phyloP scores from a whole-genome alignment of 2,329 filamentous ascomycete genomes.

The Neonectria magnoliae region DNA sequence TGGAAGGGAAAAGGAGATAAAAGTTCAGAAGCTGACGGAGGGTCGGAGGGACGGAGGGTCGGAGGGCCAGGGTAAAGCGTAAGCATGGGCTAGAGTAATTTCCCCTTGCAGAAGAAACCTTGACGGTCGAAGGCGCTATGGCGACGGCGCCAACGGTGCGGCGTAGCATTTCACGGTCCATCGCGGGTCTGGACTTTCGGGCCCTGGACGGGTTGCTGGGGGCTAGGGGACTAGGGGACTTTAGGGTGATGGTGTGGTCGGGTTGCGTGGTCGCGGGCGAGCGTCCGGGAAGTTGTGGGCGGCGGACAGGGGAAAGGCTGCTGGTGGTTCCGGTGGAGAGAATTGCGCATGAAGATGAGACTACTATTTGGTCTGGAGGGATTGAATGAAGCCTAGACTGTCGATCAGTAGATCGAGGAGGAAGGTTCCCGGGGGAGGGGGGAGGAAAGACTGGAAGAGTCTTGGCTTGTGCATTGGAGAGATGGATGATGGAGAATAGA shows the following conservation, averaged over 20 bases:
- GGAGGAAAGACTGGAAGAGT: not conserved
- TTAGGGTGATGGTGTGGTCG: not conserved
- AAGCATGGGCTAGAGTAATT: constrained; percentile 26
- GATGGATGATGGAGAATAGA: not conserved
- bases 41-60: no score
- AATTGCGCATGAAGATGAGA: not conserved
- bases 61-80: not conserved
- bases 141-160: constrained; percentile 43
- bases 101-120: constrained; percentile 44
- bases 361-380: not conserved
- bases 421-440: not conserved
- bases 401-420: not conserved
- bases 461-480: not conserved
- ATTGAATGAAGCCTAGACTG: not conserved
- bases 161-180: constrained; percentile 30
- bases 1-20: not conserved
- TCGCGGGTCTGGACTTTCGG: constrained; percentile 5
- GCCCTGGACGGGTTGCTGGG: not conserved
- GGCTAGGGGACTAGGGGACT: no score
- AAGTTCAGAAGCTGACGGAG: not conserved
- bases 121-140: constrained; percentile 36
- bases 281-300: not conserved
- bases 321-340: not conserved
- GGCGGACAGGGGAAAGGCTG: not conserved
- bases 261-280: not conserved